phyloP scores from a whole-genome alignment of 768 basidiomycete species.

The Podaxis rugospora region DNA sequence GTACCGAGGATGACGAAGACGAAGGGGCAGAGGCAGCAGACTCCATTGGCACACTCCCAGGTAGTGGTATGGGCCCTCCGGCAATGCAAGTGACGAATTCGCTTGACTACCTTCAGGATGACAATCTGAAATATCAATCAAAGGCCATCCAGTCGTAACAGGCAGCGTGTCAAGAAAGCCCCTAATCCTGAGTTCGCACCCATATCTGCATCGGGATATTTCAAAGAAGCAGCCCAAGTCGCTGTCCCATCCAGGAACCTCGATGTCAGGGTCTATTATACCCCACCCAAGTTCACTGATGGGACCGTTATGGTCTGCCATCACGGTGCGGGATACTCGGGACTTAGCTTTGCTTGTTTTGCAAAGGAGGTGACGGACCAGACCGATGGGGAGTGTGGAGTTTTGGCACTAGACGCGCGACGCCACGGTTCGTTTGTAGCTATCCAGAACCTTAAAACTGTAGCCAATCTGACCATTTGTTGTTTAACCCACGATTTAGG shows the following conservation, averaged over 20 bases:
- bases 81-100: slow-evolving; percentile 45
- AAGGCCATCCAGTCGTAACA: slow-evolving; percentile 30
- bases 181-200: slow-evolving; percentile 69
- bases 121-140: slow-evolving; percentile 17
- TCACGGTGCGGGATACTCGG: slow-evolving; percentile 93
- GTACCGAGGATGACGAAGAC: slow-evolving; percentile 32
- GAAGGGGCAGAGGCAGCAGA: slow-evolving; percentile 57
- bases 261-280: slow-evolving; percentile 80
- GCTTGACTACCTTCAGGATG: slow-evolving; percentile 12
- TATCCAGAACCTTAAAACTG: neutral
- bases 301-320: slow-evolving; percentile 85
- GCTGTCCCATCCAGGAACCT: slow-evolving; percentile 55
- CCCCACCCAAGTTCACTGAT: slow-evolving; percentile 52
- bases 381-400: slow-evolving; percentile 70
- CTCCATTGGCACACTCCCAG: slow-evolving; percentile 56
- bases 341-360: slow-evolving; percentile 83
- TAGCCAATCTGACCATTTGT: neutral
- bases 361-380: slow-evolving; percentile 70
- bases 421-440: slow-evolving; percentile 67
- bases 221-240: slow-evolving; percentile 77
- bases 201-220: slow-evolving; percentile 74
- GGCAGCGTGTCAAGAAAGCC: slow-evolving; percentile 23
- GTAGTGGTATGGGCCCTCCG: slow-evolving; percentile 56
- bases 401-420: slow-evolving; percentile 78
- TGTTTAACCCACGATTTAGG: slow-evolving; percentile 34